Evolutionary conservation across 495 filamentous ascomycete species (phyloP).

Genomic region (Penicillium lividum): DNA sequence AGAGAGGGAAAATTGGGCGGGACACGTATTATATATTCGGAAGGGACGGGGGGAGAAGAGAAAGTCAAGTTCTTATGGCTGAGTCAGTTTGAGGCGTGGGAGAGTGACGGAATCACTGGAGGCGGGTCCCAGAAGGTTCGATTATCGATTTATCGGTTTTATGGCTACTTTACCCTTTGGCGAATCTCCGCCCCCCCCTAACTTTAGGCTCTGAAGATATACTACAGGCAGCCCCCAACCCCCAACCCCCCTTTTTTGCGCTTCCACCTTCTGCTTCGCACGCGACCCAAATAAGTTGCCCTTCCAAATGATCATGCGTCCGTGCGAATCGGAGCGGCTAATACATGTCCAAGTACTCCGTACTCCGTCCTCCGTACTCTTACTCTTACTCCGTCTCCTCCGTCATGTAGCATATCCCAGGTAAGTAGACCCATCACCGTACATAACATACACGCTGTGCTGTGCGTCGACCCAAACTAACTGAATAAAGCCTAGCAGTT

Average conservation of each 20-base stretch:
- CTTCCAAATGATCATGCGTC: slow-evolving; percentile 21
- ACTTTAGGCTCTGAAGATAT: not conserved
- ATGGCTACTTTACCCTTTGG: no score
- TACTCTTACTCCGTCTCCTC: not conserved
- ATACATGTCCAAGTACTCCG: slow-evolving; percentile 5
- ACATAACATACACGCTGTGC: not conserved
- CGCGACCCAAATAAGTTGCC: slow-evolving; percentile 12
- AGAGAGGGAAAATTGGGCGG: slow-evolving; percentile 7
- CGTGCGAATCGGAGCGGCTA: slow-evolving; percentile 13
- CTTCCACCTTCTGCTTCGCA: slow-evolving; percentile 8
- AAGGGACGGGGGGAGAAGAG: slow-evolving; percentile 29
- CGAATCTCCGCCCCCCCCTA: slow-evolving; percentile 1
- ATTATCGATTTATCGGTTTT: not conserved
- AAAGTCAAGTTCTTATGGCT: slow-evolving; percentile 25
- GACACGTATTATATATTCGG: slow-evolving; percentile 29
- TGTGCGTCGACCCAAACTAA: not conserved
- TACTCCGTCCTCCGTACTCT: no score
- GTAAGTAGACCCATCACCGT: not conserved
- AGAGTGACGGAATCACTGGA: slow-evolving; percentile 32
- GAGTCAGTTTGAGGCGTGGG: slow-evolving; percentile 28
- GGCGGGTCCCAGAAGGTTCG: slow-evolving; percentile 27
- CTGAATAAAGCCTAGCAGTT: not conserved
- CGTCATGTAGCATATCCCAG: not conserved
- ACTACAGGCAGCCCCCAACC: not conserved
- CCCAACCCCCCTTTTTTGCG: slow-evolving; percentile 10